Evolutionary conservation across 768 basidiomycete species (phyloP).

Genomic region (Lactarius akahatsu): DNA sequence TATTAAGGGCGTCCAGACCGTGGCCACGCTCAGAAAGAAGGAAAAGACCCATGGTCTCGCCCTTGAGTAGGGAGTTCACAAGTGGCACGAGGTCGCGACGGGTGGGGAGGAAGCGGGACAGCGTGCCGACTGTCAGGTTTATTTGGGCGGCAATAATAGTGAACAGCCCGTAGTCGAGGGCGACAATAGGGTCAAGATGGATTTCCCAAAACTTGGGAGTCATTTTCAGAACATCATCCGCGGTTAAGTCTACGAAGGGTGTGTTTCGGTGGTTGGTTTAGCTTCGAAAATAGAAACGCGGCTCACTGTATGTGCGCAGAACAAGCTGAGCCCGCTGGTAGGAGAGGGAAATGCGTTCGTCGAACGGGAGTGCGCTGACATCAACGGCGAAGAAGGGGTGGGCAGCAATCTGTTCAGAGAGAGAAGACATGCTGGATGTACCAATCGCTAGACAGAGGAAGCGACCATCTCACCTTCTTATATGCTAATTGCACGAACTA

Average conservation of each 20-base stretch:
- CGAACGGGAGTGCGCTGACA: constrained; percentile 5
- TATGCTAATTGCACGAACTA: neutral
- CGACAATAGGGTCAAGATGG: constrained; percentile 53
- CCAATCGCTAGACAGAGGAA: neutral
- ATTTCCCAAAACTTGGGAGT: constrained; percentile 52
- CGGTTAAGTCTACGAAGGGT: constrained; percentile 40
- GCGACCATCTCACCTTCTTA: neutral
- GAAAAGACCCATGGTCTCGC: constrained; percentile 44
- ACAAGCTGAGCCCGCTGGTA: constrained; percentile 15
- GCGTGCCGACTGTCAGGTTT: constrained; percentile 52
- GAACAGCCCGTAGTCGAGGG: constrained; percentile 52
- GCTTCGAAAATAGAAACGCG: neutral
- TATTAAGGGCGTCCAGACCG: constrained; percentile 58
- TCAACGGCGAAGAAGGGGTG: constrained; percentile 15
- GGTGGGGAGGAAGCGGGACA: constrained; percentile 48
- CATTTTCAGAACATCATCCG: constrained; percentile 49
- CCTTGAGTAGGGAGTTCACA: constrained; percentile 48
- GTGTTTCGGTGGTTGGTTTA: neutral
- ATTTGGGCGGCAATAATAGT: constrained; percentile 54
- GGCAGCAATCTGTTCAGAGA: constrained; percentile 10
- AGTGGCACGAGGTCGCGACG: constrained; percentile 52
- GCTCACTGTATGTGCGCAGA: constrained; percentile 13
- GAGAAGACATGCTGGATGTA: constrained; percentile 5
- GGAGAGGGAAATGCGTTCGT: constrained; percentile 12
- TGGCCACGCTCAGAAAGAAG: constrained; percentile 48